phyloP scores from a whole-genome alignment of 495 filamentous ascomycete species.

The Penicillium soppii region DNA sequence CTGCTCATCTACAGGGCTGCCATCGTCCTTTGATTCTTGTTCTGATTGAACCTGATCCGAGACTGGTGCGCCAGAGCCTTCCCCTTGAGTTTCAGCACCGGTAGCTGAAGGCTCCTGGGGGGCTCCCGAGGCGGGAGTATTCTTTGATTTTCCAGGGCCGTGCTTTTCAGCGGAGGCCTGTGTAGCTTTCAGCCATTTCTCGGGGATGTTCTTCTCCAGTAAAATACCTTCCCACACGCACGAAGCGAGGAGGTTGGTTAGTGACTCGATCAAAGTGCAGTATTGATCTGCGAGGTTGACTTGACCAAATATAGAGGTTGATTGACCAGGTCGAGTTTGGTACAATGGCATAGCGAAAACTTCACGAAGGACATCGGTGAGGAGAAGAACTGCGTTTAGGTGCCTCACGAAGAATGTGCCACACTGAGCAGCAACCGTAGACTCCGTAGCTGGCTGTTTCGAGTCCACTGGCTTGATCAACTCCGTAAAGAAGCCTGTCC shows the following conservation, averaged over 20 bases:
- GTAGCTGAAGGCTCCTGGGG: conserved; percentile 12
- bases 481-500: conserved; percentile 64
- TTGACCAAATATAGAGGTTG: conserved; percentile 57
- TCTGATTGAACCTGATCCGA: conserved; percentile 20
- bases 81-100: conserved; percentile 15
- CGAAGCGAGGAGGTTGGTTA: conserved; percentile 74
- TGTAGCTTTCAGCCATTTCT: conserved; percentile 65
- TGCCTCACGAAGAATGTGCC: conserved; percentile 77
- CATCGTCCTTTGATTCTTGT: conserved; percentile 38
- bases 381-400: conserved; percentile 68
- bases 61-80: conserved; percentile 19
- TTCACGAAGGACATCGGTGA: conserved; percentile 69
- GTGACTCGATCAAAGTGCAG: conserved; percentile 59
- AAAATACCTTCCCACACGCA: conserved; percentile 82
- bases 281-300: conserved; percentile 84
- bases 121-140: conserved; percentile 29
- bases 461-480: conserved; percentile 43
- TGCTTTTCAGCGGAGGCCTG: conserved; percentile 48
- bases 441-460: conserved; percentile 16
- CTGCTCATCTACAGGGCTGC: conserved; percentile 42
- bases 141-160: conserved; percentile 44
- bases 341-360: conserved; percentile 66
- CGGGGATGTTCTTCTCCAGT: conserved; percentile 64
- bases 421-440: conserved; percentile 36
- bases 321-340: conserved; percentile 56